phyloP scores from a whole-genome alignment of 2,329 filamentous ascomycete species.

The Neodidymelliopsis sp. region DNA sequence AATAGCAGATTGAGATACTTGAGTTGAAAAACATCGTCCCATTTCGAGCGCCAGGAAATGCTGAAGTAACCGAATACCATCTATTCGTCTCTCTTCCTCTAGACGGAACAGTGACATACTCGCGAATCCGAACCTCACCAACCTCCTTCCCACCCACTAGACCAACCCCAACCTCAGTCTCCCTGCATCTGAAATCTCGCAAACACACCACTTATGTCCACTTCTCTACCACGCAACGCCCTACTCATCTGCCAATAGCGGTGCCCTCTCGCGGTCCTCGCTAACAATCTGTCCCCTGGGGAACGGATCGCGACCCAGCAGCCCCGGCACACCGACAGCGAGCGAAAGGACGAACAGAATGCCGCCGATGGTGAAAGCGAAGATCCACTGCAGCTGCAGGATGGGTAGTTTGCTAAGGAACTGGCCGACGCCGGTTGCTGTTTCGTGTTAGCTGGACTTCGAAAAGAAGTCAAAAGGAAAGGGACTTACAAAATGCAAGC shows the following conservation, averaged over 20 bases:
- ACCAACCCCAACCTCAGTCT: no score
- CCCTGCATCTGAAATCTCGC: no score
- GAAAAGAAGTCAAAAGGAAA: not conserved
- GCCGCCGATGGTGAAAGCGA: conserved; percentile 83
- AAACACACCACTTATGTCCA: no score
- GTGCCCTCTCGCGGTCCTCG: conserved; percentile 62
- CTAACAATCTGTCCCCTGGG: conserved; percentile 53
- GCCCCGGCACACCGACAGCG: conserved; percentile 67
- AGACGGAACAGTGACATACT: no score
- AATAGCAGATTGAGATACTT: no score
- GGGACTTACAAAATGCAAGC: conserved; percentile 69
- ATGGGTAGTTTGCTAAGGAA: conserved; percentile 74
- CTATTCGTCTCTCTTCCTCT: no score
- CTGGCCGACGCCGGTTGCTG: conserved; percentile 77
- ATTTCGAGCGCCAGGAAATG: no score
- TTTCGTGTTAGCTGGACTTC: not conserved
- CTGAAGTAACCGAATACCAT: no score
- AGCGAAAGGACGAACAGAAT: conserved; percentile 75
- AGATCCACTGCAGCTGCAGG: conserved; percentile 90
- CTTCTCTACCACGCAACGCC: no score
- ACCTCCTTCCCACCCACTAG: no score
- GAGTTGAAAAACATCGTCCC: no score
- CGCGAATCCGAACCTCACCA: no score
- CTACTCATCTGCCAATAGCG: conserved; percentile 55
- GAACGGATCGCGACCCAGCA: conserved; percentile 67